Conservation (phyloP, 306 rosid species). For the Ceratonia siliqua region DNA sequence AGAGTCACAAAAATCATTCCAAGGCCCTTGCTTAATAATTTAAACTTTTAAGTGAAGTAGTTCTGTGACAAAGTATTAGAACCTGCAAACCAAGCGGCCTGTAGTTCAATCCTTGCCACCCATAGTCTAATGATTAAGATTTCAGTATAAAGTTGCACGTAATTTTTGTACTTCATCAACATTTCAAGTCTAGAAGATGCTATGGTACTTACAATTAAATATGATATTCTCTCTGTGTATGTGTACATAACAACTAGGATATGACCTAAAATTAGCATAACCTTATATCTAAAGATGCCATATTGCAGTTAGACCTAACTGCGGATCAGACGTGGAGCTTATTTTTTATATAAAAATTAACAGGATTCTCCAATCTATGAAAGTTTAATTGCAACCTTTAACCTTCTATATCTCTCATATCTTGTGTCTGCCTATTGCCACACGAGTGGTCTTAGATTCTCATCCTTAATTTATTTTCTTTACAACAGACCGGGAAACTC, state of each 20-base stretch:
- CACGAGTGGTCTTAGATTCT: neutral
- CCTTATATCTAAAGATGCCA: neutral
- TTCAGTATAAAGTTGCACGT: neutral
- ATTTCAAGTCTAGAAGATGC: neutral
- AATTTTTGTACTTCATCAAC: neutral
- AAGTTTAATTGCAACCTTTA: conserved; percentile 13
- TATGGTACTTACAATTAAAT: too few relatives aligned
- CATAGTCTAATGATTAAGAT: neutral
- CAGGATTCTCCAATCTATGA: too few relatives aligned
- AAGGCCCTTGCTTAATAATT: neutral
- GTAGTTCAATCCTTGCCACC: conserved; percentile 14
- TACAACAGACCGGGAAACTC: conserved; percentile 88
- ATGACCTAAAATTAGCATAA: conserved; percentile 16
- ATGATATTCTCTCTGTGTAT: too few relatives aligned
- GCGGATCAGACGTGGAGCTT: too few relatives aligned
- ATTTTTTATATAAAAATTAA: too few relatives aligned
- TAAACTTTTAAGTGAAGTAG: neutral
- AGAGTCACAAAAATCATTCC: neutral
- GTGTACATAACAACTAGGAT: too few relatives aligned
- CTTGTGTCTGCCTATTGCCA: neutral
- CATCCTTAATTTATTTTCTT: conserved; percentile 10
- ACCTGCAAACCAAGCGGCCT: neutral
- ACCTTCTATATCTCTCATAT: neutral
- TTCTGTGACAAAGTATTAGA: neutral
- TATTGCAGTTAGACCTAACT: too few relatives aligned